Conservation (phyloP, 768 basidiomycete species). For the Vararia minispora region DNA sequence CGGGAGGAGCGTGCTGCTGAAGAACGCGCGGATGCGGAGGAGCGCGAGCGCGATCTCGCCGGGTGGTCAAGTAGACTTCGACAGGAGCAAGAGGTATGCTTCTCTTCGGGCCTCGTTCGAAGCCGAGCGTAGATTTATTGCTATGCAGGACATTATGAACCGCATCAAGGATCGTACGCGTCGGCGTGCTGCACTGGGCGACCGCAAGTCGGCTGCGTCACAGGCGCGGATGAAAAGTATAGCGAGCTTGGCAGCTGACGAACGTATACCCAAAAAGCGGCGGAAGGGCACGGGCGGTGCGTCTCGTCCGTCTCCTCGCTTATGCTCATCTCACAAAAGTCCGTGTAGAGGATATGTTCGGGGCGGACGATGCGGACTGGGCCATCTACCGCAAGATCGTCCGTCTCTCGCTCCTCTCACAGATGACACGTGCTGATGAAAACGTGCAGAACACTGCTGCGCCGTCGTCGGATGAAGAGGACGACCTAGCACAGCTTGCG, state of each 20-base stretch:
- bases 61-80: slow-evolving; percentile 70
- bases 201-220: slow-evolving; percentile 85
- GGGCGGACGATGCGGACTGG: slow-evolving; percentile 94
- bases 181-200: slow-evolving; percentile 69
- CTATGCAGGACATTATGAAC: slow-evolving; percentile 54
- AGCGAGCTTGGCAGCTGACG: slow-evolving; percentile 82
- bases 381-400: slow-evolving; percentile 96
- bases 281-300: slow-evolving; percentile 72
- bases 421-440: background rate
- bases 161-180: slow-evolving; percentile 80
- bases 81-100: slow-evolving; percentile 73
- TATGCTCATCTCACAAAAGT: background rate
- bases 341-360: slow-evolving; percentile 80
- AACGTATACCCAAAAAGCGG: slow-evolving; percentile 72
- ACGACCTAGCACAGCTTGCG: slow-evolving; percentile 60
- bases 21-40: slow-evolving; percentile 59
- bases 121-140: background rate
- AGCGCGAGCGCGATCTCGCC: slow-evolving; percentile 55
- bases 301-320: slow-evolving; percentile 12
- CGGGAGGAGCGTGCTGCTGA: slow-evolving; percentile 53
- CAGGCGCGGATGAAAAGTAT: slow-evolving; percentile 97
- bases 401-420: slow-evolving; percentile 14
- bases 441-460: slow-evolving; percentile 48
- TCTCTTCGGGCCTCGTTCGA: slow-evolving; percentile 1
- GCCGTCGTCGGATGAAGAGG: slow-evolving; percentile 84